Percentiles rank a stretch among this genome's conserved stretches.
Evolutionary conservation across 2,329 filamentous ascomycete genomes (phyloP).

Genomic region (Dendryphion nanum): DNA sequence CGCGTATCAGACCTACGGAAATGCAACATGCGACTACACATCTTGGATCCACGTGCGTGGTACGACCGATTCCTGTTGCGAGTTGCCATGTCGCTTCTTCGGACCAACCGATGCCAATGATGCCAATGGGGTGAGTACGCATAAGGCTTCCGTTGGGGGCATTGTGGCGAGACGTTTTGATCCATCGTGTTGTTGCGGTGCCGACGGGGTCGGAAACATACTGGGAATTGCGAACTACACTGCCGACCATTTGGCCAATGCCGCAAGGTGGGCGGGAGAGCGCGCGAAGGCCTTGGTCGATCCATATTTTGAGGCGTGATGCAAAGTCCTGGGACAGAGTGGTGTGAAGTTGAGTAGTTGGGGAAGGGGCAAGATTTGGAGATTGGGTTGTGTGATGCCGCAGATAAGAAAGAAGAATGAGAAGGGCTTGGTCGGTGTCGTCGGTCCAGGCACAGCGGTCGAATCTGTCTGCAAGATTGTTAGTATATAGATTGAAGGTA

Average conservation of each 20-base stretch:
- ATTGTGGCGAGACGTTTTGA: constrained; percentile 36
- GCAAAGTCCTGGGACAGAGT: constrained; percentile 44
- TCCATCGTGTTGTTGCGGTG: constrained; percentile 45
- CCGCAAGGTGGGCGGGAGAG: constrained; percentile 51
- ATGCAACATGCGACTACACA: constrained; percentile 53
- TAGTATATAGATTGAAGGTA: background rate
- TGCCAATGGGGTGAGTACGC: constrained; percentile 52
- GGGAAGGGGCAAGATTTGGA: constrained; percentile 12
- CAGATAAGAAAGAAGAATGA: constrained; percentile 51
- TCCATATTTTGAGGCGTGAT: constrained; percentile 48
- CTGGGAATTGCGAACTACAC: constrained; percentile 41
- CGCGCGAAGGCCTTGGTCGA: constrained; percentile 46
- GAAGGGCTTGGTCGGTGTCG: constrained; percentile 55
- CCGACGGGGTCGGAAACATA: constrained; percentile 44
- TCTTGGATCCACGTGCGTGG: constrained; percentile 53
- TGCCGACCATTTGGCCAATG: constrained; percentile 48
- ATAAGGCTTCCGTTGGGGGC: constrained; percentile 56
- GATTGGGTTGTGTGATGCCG: constrained; percentile 31
- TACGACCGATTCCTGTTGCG: constrained; percentile 43
- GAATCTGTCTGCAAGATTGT: constrained; percentile 18
- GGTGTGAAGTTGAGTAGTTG: constrained; percentile 16
- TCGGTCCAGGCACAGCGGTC: constrained; percentile 51
- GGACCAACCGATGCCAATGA: constrained; percentile 45
- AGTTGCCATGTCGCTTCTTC: constrained; percentile 46
- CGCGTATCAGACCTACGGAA: constrained; percentile 48